A percentile compares a stretch with the other conserved stretches of the same genome.
These are phyloP conservation scores for Didymella glomerata DNA, from an alignment of 2,329 filamentous ascomycete genomes.

Conservation along the genomic window DNA sequence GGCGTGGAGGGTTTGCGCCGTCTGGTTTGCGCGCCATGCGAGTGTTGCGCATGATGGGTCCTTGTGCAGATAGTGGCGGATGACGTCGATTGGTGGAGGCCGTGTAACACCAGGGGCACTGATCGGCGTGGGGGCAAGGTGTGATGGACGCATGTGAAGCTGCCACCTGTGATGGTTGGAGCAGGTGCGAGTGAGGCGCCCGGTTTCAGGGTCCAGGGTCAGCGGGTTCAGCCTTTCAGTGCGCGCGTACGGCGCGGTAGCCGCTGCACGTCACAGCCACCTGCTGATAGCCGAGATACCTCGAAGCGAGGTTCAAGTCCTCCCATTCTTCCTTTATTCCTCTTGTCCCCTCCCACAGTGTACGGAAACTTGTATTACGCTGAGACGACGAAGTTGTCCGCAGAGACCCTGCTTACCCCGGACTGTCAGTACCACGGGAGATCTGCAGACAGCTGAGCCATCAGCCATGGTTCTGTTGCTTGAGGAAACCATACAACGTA, in stretches of 20 bases:
- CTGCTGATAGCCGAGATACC: not conserved
- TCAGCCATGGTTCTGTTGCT: not conserved
- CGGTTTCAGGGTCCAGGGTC: constrained; percentile 7
- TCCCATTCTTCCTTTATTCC: not conserved
- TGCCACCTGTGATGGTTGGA: constrained; percentile 6
- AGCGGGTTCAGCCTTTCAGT: not conserved
- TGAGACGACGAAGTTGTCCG: not conserved
- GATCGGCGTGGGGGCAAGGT: constrained; percentile 14
- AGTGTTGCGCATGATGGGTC: constrained; percentile 16
- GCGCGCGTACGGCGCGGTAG: constrained; percentile 5
- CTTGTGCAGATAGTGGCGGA: constrained; percentile 16
- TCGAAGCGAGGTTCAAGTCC: not conserved
- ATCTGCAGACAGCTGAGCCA: constrained; percentile 1
- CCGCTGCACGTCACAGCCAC: constrained; percentile 12
- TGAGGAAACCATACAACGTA: not conserved
- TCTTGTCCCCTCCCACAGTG: not conserved
- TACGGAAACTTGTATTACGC: not conserved
- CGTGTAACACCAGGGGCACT: constrained; percentile 6
- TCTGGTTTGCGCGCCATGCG: constrained; percentile 19
- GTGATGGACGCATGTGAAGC: constrained; percentile 19
- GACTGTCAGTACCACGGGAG: not conserved
- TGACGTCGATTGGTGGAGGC: constrained; percentile 12
- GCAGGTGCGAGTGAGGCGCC: constrained; percentile 13
- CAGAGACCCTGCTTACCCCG: not conserved
- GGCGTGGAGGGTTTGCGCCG: constrained; percentile 12